These are phyloP conservation scores for Colletotrichum sp. DNA, from an alignment of 2,329 filamentous ascomycete species.

Conservation along the genomic window DNA sequence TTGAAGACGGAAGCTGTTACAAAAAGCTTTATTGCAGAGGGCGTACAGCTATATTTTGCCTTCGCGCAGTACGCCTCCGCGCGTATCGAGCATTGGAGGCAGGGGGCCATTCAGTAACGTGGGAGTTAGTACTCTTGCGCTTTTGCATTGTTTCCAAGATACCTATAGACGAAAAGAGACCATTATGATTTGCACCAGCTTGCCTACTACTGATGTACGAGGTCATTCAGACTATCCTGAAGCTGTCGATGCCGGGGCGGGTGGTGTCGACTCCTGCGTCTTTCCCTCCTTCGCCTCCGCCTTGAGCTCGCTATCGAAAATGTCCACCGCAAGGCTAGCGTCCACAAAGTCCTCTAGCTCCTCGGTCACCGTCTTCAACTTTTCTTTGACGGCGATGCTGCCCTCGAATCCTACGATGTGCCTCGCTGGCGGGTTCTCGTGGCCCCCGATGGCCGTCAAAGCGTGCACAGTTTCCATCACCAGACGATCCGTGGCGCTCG, in stretches of 20 bases:
- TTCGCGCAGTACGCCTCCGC: background rate
- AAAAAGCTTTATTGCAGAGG: background rate
- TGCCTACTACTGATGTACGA: background rate
- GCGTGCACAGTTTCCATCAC: slow-evolving; percentile 91
- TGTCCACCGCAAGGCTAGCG: slow-evolving; percentile 84
- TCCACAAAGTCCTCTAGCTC: slow-evolving; percentile 97
- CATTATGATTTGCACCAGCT: background rate
- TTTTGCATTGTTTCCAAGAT: background rate
- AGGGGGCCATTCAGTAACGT: background rate
- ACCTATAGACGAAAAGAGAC: background rate
- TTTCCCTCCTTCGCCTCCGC: slow-evolving; percentile 53
- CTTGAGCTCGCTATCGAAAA: slow-evolving; percentile 63
- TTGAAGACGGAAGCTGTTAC: background rate
- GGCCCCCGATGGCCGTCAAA: slow-evolving; percentile 88
- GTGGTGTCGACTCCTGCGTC: slow-evolving; percentile 28
- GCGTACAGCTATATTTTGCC: background rate
- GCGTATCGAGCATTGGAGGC: background rate
- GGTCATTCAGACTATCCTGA: background rate
- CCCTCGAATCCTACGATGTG: slow-evolving; percentile 95
- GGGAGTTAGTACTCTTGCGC: background rate
- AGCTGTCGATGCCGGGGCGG: slow-evolving; percentile 12
- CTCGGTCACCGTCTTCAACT: slow-evolving; percentile 93
- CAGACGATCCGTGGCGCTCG: slow-evolving; percentile 71
- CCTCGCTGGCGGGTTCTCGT: slow-evolving; percentile 92
- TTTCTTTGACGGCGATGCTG: slow-evolving; percentile 88